Base-by-base conservation (phyloP, 495 filamentous ascomycete species). In the Pyrenopolyporus hunteri region DNA sequence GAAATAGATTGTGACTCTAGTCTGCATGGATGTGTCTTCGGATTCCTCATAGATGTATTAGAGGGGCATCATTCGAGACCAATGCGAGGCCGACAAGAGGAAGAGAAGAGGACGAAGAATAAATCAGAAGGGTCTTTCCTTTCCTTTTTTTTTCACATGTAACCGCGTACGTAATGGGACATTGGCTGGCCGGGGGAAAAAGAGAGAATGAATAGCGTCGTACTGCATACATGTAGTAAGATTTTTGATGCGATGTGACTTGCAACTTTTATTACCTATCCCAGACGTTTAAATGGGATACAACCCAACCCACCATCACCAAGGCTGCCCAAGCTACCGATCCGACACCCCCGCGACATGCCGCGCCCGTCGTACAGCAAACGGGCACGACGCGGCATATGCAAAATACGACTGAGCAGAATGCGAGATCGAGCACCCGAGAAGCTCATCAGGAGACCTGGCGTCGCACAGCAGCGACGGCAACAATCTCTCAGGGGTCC, bases 1-100 rank as follows among this genome's bases (percentile, higher is more conserved):
- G 53, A 59, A n/a, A 67, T 67, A 67, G 64, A 67, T 63, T 67
- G 64, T 67, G 64, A 63, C 53, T 67, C 58, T 63, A 67, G 64
- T 67, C 64, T 63, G 64, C 64, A 67, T 67, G 63, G 63, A 66
- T 31, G 64, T 63, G 64, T 63, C 64, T 67, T 50, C 64, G 54
- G 58, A 63, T 67, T 67, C 64, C 64, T 67, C 64, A 67, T 67
- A 67, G 64, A 63, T 55, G 57, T 60, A 37, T 66, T 66, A 66
- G 63, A 66, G 63, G 63, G 57, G 63, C 44, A 61, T 57, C 46
- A 61, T 57, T 61, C 57, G 57, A 66, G 63, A 66, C 63, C 57
- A 49, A 61, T 61, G 57, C 63, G 51, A 66, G 46, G 57, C 57
- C 57, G 17, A 66, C 25, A 32, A 59, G 54, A 51, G 19, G 14